phyloP scores from a whole-genome alignment of 805 yeast genomes.

The Komagataella populi region DNA sequence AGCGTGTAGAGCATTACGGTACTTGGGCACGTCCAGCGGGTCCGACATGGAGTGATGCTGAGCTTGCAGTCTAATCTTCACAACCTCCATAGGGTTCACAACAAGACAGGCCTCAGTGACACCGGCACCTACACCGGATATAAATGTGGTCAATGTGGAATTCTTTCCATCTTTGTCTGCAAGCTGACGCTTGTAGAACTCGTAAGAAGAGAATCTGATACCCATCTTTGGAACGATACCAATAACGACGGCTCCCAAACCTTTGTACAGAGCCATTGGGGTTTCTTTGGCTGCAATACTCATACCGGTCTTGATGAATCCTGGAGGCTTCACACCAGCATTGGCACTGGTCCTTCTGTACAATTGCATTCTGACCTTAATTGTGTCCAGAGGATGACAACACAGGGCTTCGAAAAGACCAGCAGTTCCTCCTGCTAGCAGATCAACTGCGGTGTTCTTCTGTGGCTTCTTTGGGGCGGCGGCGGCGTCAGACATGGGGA shows the following conservation, averaged over 20 bases:
- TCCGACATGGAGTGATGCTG: conserved; percentile 85
- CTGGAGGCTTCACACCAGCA: conserved; percentile 64
- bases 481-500: neutral
- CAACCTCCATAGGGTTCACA: conserved; percentile 96
- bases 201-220: conserved; percentile 88
- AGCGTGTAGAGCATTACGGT: conserved; percentile 88
- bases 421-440: conserved; percentile 92
- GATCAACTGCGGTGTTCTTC: conserved; percentile 41
- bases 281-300: conserved; percentile 71
- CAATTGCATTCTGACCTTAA: conserved; percentile 94
- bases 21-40: conserved; percentile 70
- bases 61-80: conserved; percentile 91
- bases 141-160: conserved; percentile 61
- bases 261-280: conserved; percentile 79
- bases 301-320: conserved; percentile 73
- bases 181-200: conserved; percentile 64
- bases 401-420: conserved; percentile 95
- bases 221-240: conserved; percentile 99
- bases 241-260: conserved; percentile 91
- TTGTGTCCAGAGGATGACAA: conserved; percentile 97
- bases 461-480: conserved; percentile 1
- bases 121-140: conserved; percentile 97
- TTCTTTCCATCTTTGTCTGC: conserved; percentile 46
- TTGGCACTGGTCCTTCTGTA: conserved; percentile 35
- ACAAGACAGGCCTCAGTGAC: conserved; percentile 88